Evolutionary conservation across 305 asterid species (phyloP).

Genomic region (Petunia hybrid): DNA sequence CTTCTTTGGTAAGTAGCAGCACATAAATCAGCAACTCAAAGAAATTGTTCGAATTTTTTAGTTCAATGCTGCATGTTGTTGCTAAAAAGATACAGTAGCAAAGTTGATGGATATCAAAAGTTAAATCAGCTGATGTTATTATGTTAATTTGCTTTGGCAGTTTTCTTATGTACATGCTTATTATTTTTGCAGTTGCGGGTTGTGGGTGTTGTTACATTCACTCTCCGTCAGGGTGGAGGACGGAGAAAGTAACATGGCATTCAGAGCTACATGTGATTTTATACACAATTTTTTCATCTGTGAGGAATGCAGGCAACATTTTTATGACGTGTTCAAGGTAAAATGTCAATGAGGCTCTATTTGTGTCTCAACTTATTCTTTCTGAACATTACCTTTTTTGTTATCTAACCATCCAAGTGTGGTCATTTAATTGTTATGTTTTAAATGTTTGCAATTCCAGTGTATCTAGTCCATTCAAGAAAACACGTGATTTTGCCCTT

Average conservation of each 20-base stretch:
- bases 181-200: constrained; percentile 72
- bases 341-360: constrained; percentile 29
- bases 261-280: constrained; percentile 71
- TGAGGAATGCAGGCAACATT: constrained; percentile 87
- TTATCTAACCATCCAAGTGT: not conserved
- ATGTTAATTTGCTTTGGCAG: not conserved
- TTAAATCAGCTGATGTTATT: not conserved
- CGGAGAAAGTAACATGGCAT: constrained; percentile 80
- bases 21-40: constrained; percentile 8
- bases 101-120: constrained; percentile 5
- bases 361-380: not conserved
- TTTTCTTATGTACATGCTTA: constrained; percentile 27
- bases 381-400: constrained; percentile 2
- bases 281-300: constrained; percentile 76
- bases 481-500: constrained; percentile 61
- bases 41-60: not conserved
- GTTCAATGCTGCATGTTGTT: not conserved
- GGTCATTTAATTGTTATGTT: constrained; percentile 6
- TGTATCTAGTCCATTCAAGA: constrained; percentile 71
- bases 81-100: constrained; percentile 9
- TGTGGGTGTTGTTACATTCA: constrained; percentile 86
- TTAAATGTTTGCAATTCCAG: constrained; percentile 48
- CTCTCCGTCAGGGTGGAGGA: constrained; percentile 81
- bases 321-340: constrained; percentile 81
- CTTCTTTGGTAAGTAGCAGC: not conserved